Percentiles rank a stretch among this genome's conserved stretches.
phyloP scores from a whole-genome alignment of 2,329 filamentous ascomycete genomes.

The Colletotrichum sp. region DNA sequence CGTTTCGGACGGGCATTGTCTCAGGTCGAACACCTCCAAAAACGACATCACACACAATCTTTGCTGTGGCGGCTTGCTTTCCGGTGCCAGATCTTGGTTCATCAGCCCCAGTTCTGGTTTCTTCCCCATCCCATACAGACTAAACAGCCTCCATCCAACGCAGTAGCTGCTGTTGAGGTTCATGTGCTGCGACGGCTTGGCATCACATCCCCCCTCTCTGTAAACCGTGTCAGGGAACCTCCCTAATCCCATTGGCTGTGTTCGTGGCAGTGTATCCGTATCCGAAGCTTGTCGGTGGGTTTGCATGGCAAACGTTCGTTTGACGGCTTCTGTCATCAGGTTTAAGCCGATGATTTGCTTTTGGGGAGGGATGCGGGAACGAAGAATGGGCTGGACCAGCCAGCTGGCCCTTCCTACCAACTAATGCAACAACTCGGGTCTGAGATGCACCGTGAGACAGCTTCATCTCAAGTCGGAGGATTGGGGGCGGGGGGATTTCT shows the following conservation, averaged over 20 bases:
- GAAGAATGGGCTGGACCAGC: not conserved
- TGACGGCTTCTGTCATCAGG: slow-evolving; percentile 13
- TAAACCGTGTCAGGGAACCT: not conserved
- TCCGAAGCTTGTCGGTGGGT: slow-evolving; percentile 2
- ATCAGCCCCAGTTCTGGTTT: not conserved
- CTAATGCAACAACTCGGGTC: slow-evolving; percentile 17
- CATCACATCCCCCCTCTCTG: not conserved
- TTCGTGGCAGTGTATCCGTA: not conserved
- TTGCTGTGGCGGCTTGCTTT: not conserved
- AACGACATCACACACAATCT: not conserved
- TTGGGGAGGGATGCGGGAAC: not conserved
- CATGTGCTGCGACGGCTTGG: slow-evolving; percentile 8
- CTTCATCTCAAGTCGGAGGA: slow-evolving; percentile 17
- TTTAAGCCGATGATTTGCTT: slow-evolving; percentile 13
- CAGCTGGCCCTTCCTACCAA: not conserved
- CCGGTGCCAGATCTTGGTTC: not conserved
- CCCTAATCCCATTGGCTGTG: not conserved
- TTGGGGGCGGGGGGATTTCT: not conserved
- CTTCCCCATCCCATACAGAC: not conserved
- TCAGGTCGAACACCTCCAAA: slow-evolving; percentile 8
- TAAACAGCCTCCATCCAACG: not conserved
- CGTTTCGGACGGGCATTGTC: slow-evolving; percentile 11
- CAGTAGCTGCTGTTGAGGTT: not conserved
- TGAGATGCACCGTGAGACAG: slow-evolving; percentile 20
- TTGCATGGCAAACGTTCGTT: slow-evolving; percentile 2